Evolutionary conservation across 768 basidiomycete genomes (phyloP).

Genomic region (Podaxis sp.): DNA sequence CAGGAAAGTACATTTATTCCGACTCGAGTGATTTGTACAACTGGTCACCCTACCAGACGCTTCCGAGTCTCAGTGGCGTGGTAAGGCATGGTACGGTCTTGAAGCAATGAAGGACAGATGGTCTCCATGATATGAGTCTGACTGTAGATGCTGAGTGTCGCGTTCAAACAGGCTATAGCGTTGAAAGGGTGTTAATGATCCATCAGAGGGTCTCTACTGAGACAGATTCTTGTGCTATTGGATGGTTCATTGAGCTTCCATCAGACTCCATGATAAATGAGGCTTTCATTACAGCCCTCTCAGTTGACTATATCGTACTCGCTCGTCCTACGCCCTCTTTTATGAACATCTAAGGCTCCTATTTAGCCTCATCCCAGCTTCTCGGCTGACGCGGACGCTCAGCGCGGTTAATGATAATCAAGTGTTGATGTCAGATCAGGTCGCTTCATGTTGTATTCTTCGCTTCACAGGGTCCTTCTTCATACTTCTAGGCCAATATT

Average conservation of each 20-base stretch:
- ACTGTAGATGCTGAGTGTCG: not conserved
- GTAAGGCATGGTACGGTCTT: constrained; percentile 34
- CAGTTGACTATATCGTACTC: not conserved
- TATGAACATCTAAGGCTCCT: not conserved
- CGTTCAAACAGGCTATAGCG: not conserved
- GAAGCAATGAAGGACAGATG: constrained; percentile 22
- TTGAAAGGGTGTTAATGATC: not conserved
- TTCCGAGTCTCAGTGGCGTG: constrained; percentile 29
- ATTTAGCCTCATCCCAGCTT: not conserved
- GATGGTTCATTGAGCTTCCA: not conserved
- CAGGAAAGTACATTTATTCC: constrained; percentile 35
- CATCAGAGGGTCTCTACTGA: not conserved
- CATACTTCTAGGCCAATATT: constrained; percentile 2
- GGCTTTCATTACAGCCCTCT: not conserved
- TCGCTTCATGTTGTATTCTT: not conserved
- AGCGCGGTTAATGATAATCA: not conserved
- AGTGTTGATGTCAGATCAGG: not conserved
- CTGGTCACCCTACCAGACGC: constrained; percentile 30
- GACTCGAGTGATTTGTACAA: constrained; percentile 33
- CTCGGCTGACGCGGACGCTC: not conserved
- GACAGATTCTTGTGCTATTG: not conserved
- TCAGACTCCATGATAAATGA: not conserved
- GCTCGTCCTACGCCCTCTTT: not conserved
- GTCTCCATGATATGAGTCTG: not conserved
- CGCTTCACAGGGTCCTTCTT: not conserved